A percentile compares a stretch with the other conserved stretches of the same genome.
Conservation (phyloP, 177 flowering plant species). For the Tripterygium wilfordii region DNA sequence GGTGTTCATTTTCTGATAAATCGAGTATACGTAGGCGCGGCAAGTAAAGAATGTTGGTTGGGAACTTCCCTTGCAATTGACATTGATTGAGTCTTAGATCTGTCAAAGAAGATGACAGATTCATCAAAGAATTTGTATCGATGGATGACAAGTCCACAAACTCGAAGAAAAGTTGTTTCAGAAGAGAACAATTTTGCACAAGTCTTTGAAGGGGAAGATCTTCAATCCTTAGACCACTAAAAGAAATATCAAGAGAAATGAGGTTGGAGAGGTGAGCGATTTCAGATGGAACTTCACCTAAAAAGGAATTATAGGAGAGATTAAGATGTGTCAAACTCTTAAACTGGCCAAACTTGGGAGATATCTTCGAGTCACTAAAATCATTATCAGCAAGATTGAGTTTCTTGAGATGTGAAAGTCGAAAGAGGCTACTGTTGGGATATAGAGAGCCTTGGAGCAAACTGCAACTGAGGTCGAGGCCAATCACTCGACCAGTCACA, state of each 20-base stretch:
- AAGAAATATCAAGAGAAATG: constrained; percentile 9
- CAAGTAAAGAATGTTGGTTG: no score
- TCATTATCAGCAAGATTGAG: constrained; percentile 9
- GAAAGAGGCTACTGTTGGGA: constrained; percentile 8
- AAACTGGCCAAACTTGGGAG: constrained; percentile 3
- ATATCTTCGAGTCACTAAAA: constrained; percentile 1
- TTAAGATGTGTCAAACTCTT: constrained; percentile 6
- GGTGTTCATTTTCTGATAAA: no score
- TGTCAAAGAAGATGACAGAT: neutral
- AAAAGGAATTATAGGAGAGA: constrained; percentile 5
- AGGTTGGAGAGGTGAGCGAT: constrained; percentile 5
- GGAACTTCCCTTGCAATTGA: constrained; percentile 2
- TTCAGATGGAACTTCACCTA: constrained; percentile 11
- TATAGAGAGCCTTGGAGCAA: neutral
- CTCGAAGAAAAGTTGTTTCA: constrained; percentile 3
- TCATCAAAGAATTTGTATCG: neutral
- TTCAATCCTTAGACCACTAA: neutral
- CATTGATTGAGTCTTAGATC: neutral
- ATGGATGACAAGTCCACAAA: constrained; percentile 1
- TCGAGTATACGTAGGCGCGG: no score
- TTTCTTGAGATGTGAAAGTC: neutral
- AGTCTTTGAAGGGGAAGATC: neutral
- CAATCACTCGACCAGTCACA: constrained; percentile 2
- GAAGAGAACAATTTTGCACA: constrained; percentile 1
- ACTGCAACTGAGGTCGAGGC: constrained; percentile 7